These are phyloP conservation scores for Neurospora sp. DNA, from an alignment of 495 filamentous ascomycete species.

Conservation along the genomic window DNA sequence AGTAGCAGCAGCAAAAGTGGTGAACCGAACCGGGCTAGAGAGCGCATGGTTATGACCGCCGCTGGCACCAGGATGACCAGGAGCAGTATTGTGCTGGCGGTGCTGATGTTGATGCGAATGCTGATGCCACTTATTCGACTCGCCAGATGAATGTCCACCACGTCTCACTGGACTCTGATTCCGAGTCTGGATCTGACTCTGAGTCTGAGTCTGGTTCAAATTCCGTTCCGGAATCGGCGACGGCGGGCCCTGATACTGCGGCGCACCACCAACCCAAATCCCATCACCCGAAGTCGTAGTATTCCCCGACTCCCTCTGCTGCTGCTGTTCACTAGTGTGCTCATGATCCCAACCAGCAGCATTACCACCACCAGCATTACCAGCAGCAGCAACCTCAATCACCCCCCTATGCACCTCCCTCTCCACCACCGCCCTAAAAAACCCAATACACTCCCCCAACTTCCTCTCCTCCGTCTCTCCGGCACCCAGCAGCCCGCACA, in stretches of 20 bases:
- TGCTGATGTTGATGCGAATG: neutral
- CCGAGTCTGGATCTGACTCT: neutral
- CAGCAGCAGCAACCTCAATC: neutral
- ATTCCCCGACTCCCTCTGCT: neutral
- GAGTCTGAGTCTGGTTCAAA: neutral
- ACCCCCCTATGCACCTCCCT: slow-evolving; percentile 7
- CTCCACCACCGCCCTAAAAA: slow-evolving; percentile 29
- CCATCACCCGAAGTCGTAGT: neutral
- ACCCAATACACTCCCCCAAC: slow-evolving; percentile 27
- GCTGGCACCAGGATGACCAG: neutral
- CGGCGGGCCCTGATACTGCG: neutral
- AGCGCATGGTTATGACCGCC: neutral
- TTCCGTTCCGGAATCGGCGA: neutral
- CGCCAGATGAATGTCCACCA: neutral
- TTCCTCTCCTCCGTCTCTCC: slow-evolving; percentile 22
- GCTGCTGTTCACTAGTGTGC: neutral
- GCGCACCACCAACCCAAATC: neutral
- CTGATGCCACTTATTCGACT: neutral
- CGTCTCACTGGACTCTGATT: neutral
- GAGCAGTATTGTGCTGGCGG: neutral
- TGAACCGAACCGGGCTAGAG: neutral
- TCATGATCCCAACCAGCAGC: neutral
- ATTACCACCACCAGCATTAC: neutral
- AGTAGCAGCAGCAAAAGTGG: neutral
- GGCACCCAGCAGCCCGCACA: slow-evolving; percentile 28